Conservation (phyloP, 2,329 filamentous ascomycete species). For the Magnaporthiopsis rhizophila region DNA sequence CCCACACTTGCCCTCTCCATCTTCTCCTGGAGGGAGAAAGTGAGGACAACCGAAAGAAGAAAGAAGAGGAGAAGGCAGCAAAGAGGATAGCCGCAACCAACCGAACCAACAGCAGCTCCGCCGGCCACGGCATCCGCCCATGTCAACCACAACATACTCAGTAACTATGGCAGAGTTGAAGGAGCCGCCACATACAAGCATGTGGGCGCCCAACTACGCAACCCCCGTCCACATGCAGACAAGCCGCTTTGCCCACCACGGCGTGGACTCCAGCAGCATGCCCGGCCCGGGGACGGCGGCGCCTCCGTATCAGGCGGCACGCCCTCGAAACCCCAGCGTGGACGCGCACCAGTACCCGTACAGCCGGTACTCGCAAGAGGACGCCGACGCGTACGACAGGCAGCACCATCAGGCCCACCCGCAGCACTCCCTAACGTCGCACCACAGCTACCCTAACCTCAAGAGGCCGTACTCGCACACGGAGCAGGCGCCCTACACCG, state of each 20-base stretch:
- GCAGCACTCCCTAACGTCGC: constrained; percentile 27
- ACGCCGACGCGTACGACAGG: constrained; percentile 45
- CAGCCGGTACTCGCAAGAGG: constrained; percentile 46
- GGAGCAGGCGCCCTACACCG: constrained; percentile 48
- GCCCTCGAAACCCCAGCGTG: constrained; percentile 41
- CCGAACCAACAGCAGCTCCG: neutral
- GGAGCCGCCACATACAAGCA: constrained; percentile 48
- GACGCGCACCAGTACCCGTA: constrained; percentile 38
- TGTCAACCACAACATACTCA: constrained; percentile 55
- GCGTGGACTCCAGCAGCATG: constrained; percentile 33
- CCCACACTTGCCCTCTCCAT: neutral
- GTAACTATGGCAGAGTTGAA: constrained; percentile 57
- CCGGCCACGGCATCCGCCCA: constrained; percentile 39
- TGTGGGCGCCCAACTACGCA: constrained; percentile 49
- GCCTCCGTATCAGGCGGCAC: constrained; percentile 19
- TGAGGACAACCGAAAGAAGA: neutral
- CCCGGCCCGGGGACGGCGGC: constrained; percentile 1
- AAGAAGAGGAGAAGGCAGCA: neutral
- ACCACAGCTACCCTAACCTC: constrained; percentile 46
- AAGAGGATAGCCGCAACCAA: neutral
- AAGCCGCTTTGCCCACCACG: constrained; percentile 35
- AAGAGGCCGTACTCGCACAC: constrained; percentile 51
- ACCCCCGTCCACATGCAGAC: constrained; percentile 44
- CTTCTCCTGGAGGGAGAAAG: neutral
- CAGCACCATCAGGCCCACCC: constrained; percentile 16